Evolutionary conservation across 2,329 filamentous ascomycete genomes (phyloP).

Genomic region (Hypoxylon sp.): DNA sequence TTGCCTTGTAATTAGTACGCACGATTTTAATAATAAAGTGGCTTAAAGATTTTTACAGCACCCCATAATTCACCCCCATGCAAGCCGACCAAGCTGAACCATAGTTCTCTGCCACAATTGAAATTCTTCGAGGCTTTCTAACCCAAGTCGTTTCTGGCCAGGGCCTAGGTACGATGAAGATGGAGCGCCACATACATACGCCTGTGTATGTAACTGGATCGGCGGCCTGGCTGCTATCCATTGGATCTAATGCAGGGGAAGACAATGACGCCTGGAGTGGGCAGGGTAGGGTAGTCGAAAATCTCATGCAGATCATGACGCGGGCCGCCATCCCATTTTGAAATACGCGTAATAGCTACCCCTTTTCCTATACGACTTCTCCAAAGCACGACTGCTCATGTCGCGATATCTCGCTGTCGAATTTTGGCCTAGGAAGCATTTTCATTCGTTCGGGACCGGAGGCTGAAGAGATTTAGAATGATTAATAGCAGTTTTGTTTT

Average conservation of each 20-base stretch:
- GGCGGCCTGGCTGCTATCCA: neutral
- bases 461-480: slow-evolving; percentile 28
- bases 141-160: no score
- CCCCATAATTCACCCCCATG: no score
- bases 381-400: neutral
- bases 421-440: slow-evolving; percentile 1
- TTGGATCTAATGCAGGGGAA: slow-evolving; percentile 28
- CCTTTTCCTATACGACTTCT: slow-evolving; percentile 17
- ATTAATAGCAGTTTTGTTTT: slow-evolving; percentile 16
- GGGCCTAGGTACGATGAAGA: neutral
- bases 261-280: neutral
- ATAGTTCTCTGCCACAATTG: no score
- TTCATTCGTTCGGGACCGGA: slow-evolving; percentile 4
- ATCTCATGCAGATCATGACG: slow-evolving; percentile 36
- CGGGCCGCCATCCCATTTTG: slow-evolving; percentile 13
- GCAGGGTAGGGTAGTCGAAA: slow-evolving; percentile 23
- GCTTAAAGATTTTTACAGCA: no score
- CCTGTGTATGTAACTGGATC: neutral
- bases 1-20: no score
- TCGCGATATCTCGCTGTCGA: slow-evolving; percentile 1
- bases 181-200: neutral
- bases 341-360: slow-evolving; percentile 28
- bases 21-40: no score
- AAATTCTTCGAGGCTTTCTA: no score
- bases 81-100: no score